These are phyloP conservation scores for Noccaea bulbosa DNA, from an alignment of 345 rosid genomes.

Conservation along the genomic window DNA sequence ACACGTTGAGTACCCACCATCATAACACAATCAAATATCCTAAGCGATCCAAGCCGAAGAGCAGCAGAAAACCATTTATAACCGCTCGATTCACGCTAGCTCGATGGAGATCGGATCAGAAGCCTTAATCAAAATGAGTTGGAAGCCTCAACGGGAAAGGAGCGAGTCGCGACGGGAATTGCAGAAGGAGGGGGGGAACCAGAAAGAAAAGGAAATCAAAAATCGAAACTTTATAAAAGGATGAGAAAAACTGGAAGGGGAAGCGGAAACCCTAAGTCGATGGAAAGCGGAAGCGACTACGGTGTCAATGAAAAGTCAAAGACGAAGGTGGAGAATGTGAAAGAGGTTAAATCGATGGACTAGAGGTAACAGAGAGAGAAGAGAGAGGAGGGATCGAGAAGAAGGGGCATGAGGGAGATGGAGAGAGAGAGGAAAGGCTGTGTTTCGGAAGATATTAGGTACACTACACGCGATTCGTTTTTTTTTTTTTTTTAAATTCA, in stretches of 20 bases:
- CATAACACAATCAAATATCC: constrained; percentile 24
- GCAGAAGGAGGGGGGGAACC: background rate
- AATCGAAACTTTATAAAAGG: background rate
- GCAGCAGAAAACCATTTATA: constrained; percentile 8
- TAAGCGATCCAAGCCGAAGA: constrained; percentile 31
- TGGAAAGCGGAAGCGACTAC: constrained; percentile 37
- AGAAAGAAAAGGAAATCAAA: background rate
- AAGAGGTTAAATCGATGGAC: constrained; percentile 35
- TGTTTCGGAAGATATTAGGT: constrained; percentile 39
- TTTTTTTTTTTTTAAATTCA: background rate
- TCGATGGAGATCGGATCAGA: constrained; percentile 38
- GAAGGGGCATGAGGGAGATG: constrained; percentile 25
- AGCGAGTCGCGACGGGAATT: constrained; percentile 12
- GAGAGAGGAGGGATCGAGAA: constrained; percentile 40
- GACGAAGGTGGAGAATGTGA: constrained; percentile 33
- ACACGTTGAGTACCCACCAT: constrained; percentile 64
- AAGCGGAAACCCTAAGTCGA: constrained; percentile 44
- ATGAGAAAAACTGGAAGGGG: background rate
- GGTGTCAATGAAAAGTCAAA: constrained; percentile 42
- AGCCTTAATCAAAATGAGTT: background rate
- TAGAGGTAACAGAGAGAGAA: constrained; percentile 25
- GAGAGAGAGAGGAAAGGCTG: constrained; percentile 25
- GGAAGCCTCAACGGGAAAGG: background rate
- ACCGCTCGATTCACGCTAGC: too few species aligned
- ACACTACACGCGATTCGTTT: constrained; percentile 31